Evolutionary conservation across 805 yeast genomes (phyloP).

Genomic region (Teunomyces kruisii): DNA sequence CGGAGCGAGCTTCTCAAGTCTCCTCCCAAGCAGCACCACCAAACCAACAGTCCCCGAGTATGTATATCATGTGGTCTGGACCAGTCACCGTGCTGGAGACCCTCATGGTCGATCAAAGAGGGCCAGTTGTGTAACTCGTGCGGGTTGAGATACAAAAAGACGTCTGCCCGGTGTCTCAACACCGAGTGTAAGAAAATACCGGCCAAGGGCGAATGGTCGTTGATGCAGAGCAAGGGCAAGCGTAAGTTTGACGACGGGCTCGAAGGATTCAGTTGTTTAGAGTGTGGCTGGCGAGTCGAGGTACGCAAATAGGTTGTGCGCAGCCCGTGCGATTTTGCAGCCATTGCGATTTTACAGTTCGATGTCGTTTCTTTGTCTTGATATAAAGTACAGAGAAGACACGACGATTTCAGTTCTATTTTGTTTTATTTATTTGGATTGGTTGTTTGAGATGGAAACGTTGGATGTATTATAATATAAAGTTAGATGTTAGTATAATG

Average conservation of each 20-base stretch:
- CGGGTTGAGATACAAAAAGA: constrained; percentile 91
- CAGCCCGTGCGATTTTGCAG: background rate
- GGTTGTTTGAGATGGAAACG: no score
- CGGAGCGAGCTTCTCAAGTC: constrained; percentile 32
- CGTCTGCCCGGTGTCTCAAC: constrained; percentile 86
- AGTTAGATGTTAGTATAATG: no score
- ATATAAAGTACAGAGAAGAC: background rate
- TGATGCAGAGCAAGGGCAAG: constrained; percentile 74
- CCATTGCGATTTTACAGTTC: background rate
- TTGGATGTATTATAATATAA: no score
- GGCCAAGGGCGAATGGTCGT: constrained; percentile 92
- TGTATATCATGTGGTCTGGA: constrained; percentile 90
- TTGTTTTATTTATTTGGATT: background rate
- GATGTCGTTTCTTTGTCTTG: background rate
- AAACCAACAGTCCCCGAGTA: constrained; percentile 43
- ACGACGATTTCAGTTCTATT: background rate
- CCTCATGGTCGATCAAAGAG: constrained; percentile 86
- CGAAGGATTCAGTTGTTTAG: constrained; percentile 41
- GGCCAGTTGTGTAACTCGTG: constrained; percentile 98
- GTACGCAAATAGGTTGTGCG: constrained; percentile 19
- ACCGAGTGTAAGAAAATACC: constrained; percentile 81
- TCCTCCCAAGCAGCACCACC: constrained; percentile 22
- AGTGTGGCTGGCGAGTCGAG: constrained; percentile 44
- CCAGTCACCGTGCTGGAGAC: constrained; percentile 98
- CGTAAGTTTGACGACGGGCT: constrained; percentile 37